Evolutionary conservation across 768 basidiomycete species (phyloP).

Genomic region (Rhodosporidiobolus sp.): DNA sequence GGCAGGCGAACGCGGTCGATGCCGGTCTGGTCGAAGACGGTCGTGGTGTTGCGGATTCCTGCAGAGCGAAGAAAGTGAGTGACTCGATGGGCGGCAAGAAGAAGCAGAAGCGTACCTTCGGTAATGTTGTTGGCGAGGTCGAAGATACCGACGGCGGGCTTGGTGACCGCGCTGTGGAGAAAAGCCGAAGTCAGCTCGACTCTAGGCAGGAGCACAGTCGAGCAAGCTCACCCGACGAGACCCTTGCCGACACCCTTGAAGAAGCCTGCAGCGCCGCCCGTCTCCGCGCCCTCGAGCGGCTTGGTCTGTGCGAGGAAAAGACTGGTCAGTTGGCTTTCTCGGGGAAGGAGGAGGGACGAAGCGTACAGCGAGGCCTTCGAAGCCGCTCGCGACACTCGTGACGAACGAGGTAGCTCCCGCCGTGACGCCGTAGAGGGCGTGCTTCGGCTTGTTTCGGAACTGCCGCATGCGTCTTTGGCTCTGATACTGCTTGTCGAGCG

Average conservation of each 20-base stretch:
- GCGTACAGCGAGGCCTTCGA: slow-evolving; percentile 84
- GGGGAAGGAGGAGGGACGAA: too few relatives aligned
- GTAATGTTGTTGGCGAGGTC: slow-evolving; percentile 92
- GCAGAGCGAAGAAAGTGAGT: neutral
- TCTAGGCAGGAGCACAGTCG: neutral
- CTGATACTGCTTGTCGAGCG: slow-evolving; percentile 94
- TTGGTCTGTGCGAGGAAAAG: slow-evolving; percentile 67
- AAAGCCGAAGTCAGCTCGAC: too few relatives aligned
- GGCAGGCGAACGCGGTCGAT: slow-evolving; percentile 86
- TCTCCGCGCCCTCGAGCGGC: slow-evolving; percentile 93
- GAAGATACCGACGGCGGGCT: slow-evolving; percentile 93
- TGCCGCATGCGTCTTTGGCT: slow-evolving; percentile 80
- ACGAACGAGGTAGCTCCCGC: slow-evolving; percentile 92
- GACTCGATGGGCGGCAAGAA: neutral
- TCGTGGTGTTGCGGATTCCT: slow-evolving; percentile 98
- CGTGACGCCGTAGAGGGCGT: slow-evolving; percentile 97
- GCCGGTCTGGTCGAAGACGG: slow-evolving; percentile 88
- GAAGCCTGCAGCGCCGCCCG: slow-evolving; percentile 89
- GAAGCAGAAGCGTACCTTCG: slow-evolving; percentile 61
- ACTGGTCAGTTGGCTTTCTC: neutral
- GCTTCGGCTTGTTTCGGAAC: slow-evolving; percentile 87
- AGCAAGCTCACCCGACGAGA: slow-evolving; percentile 70
- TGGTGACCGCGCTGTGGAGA: slow-evolving; percentile 72
- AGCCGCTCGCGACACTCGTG: slow-evolving; percentile 86
- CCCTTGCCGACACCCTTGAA: slow-evolving; percentile 98